These are phyloP conservation scores for Metschnikowia corniflorae DNA, from an alignment of 805 yeast species.

Conservation along the genomic window DNA sequence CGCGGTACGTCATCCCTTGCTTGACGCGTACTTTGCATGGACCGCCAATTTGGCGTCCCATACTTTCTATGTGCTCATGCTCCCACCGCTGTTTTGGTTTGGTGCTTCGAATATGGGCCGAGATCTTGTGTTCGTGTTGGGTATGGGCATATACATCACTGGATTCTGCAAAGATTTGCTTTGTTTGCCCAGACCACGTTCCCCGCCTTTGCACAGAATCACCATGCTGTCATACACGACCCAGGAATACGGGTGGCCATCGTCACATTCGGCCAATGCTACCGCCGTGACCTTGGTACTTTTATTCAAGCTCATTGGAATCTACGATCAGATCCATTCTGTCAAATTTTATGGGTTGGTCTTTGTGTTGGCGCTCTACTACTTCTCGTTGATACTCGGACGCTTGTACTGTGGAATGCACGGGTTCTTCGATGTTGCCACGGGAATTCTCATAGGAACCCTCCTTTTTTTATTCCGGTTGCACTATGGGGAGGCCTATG, in stretches of 20 bases:
- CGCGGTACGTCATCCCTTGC: constrained; percentile 40
- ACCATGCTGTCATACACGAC: constrained; percentile 90
- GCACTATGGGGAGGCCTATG: constrained; percentile 41
- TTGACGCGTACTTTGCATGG: constrained; percentile 79
- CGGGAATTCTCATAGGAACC: constrained; percentile 66
- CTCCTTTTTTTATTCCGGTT: constrained; percentile 48
- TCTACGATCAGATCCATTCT: constrained; percentile 13
- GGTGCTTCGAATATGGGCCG: constrained; percentile 58
- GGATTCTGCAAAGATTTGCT: constrained; percentile 80
- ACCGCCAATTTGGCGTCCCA: constrained; percentile 90
- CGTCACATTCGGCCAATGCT: constrained; percentile 93
- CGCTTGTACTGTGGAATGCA: constrained; percentile 97
- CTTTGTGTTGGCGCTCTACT: constrained; percentile 43
- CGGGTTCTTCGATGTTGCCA: constrained; percentile 72
- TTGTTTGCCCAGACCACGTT: constrained; percentile 87
- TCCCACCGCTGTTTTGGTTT: constrained; percentile 83
- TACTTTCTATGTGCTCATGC: constrained; percentile 85
- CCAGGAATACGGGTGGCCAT: constrained; percentile 92
- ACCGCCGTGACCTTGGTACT: constrained; percentile 67
- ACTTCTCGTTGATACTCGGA: constrained; percentile 67
- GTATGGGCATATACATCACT: constrained; percentile 66
- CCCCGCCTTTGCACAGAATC: constrained; percentile 88
- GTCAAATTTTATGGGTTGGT: constrained; percentile 13
- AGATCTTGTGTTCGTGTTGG: constrained; percentile 56
- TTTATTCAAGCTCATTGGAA: constrained; percentile 11